Conservation (phyloP, 1,284 basidiomycete species). For the Thelephora terrestris region DNA sequence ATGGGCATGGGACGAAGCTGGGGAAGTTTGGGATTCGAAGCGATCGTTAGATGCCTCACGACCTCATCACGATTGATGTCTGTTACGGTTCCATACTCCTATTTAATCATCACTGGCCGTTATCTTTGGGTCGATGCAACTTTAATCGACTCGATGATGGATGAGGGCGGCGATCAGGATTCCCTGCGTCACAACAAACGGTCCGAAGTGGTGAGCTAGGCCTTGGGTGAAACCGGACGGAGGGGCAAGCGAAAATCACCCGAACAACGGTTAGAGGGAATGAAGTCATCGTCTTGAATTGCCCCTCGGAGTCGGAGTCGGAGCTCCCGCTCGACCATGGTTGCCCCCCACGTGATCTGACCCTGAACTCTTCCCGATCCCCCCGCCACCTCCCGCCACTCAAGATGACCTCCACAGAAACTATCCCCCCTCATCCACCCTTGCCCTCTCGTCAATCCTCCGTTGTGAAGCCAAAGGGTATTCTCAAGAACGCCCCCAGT, state of each 20-base stretch:
- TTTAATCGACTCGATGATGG: too few species aligned
- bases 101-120: background rate
- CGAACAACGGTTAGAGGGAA: too few species aligned
- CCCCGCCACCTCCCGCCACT: background rate
- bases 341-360: background rate
- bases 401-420: background rate
- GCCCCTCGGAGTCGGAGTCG: too few species aligned
- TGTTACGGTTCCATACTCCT: too few species aligned
- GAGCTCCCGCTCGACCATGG: too few species aligned
- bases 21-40: background rate
- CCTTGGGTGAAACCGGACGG: too few species aligned
- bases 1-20: background rate
- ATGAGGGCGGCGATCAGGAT: too few species aligned
- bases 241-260: too few species aligned
- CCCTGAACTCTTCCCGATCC: background rate
- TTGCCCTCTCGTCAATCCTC: slow-evolving; percentile 23
- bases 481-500: slow-evolving; percentile 65
- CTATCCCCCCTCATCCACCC: slow-evolving; percentile 13
- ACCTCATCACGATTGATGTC: background rate
- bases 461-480: slow-evolving; percentile 61
- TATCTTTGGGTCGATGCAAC: background rate
- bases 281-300: too few species aligned
- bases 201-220: too few species aligned
- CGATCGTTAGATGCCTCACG: background rate
- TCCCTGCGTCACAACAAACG: too few species aligned